A percentile compares a stretch with the other conserved stretches of the same genome.
phyloP scores from a whole-genome alignment of 805 yeast species.

The Yarrowia sp. region DNA sequence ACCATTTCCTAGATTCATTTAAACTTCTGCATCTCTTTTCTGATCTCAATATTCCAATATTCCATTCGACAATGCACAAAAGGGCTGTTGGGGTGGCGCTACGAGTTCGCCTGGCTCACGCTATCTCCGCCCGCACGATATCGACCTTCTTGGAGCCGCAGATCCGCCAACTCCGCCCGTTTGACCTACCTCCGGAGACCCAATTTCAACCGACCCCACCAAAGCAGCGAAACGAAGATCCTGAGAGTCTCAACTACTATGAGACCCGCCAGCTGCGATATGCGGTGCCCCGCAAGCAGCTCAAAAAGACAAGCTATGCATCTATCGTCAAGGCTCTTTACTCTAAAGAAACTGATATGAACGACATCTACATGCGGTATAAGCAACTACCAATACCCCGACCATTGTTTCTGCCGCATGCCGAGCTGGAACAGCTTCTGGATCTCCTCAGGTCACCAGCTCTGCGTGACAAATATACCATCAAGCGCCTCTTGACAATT shows the following conservation, averaged over 20 bases:
- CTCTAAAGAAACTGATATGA: not conserved
- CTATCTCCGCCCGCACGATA: not conserved
- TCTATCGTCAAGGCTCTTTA: not conserved
- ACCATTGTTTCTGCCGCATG: not conserved
- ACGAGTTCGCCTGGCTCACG: not conserved
- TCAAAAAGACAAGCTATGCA: not conserved
- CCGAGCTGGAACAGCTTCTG: conserved; percentile 11
- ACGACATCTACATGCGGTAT: not conserved
- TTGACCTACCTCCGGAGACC: not conserved
- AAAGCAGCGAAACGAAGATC: not conserved
- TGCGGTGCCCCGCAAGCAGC: not conserved
- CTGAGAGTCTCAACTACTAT: not conserved
- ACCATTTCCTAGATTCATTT: not conserved
- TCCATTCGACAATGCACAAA: not conserved
- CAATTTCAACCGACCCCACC: not conserved
- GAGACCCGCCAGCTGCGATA: not conserved
- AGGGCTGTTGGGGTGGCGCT: not conserved
- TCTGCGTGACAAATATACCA: not conserved
- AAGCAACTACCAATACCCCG: not conserved
- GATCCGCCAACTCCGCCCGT: not conserved
- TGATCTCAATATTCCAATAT: not conserved
- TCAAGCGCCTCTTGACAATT: not conserved
- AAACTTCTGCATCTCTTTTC: not conserved
- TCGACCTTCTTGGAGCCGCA: not conserved
- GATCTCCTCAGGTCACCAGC: not conserved